Evolutionary conservation across 331 rosid genomes (phyloP).

Genomic region (Malus hybrid): DNA sequence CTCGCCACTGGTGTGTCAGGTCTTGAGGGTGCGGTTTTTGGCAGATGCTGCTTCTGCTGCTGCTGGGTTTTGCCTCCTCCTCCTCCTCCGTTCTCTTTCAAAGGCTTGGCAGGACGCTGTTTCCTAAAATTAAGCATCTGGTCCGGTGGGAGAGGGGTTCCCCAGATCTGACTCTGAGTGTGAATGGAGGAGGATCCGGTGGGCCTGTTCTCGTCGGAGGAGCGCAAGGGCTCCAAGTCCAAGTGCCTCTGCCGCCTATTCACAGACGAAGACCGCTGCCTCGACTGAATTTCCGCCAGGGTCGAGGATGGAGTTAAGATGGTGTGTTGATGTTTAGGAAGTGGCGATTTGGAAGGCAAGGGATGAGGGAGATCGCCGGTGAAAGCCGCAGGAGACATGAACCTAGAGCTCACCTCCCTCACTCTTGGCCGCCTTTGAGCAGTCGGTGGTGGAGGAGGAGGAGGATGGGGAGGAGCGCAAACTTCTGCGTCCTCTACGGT

Average conservation of each 20-base stretch:
- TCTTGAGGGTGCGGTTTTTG: slow-evolving; percentile 45
- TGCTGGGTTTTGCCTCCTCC: slow-evolving; percentile 9
- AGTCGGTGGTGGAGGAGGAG: slow-evolving; percentile 47
- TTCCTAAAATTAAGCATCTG: slow-evolving; percentile 11
- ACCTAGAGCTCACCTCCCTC: slow-evolving; percentile 82
- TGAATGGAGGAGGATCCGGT: slow-evolving; percentile 9
- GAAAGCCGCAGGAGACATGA: slow-evolving; percentile 52
- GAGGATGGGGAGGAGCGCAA: slow-evolving; percentile 29
- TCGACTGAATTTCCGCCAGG: slow-evolving; percentile 3
- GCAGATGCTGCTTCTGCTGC: slow-evolving; percentile 20
- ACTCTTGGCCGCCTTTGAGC: slow-evolving; percentile 64
- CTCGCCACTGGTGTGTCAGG: slow-evolving; percentile 56
- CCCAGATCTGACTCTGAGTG: slow-evolving; percentile 27
- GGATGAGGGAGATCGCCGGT: slow-evolving; percentile 4
- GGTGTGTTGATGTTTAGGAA: slow-evolving; percentile 5
- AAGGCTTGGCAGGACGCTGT: slow-evolving; percentile 39
- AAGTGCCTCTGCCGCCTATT: slow-evolving; percentile 34
- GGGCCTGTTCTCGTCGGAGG: slow-evolving; percentile 39
- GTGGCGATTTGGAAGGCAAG: slow-evolving; percentile 20
- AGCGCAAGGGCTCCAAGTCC: slow-evolving; percentile 38
- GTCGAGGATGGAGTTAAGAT: slow-evolving; percentile 9
- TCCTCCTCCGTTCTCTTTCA: slow-evolving; percentile 48
- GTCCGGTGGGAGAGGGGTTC: slow-evolving; percentile 30
- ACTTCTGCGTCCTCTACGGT: not conserved
- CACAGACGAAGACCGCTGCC: slow-evolving; percentile 20